Conservation (phyloP, 768 basidiomycete species). For the Dentipellis fragilis region DNA sequence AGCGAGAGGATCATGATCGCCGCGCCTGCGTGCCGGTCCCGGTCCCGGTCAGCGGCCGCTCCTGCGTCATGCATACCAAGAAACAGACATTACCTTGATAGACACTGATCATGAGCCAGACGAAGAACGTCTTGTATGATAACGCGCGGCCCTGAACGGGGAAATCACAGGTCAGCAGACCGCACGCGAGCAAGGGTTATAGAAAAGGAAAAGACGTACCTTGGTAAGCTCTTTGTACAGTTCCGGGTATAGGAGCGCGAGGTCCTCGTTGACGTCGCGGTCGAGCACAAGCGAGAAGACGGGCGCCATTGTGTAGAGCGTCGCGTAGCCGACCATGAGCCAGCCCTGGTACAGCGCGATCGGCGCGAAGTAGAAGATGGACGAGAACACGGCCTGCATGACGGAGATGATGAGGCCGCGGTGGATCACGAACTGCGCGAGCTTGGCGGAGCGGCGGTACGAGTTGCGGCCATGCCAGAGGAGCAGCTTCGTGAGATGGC, state of each 20-base stretch:
- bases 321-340: slow-evolving; percentile 95
- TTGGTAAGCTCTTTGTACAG: slow-evolving; percentile 96
- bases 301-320: slow-evolving; percentile 95
- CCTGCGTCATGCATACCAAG: background rate
- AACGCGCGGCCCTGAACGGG: slow-evolving; percentile 71
- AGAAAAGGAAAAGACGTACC: slow-evolving; percentile 32
- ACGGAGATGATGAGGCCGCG: slow-evolving; percentile 93
- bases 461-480: slow-evolving; percentile 99
- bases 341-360: slow-evolving; percentile 98
- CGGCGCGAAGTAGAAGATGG: slow-evolving; percentile 89
- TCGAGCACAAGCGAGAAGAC: slow-evolving; percentile 97
- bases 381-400: slow-evolving; percentile 95
- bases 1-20: slow-evolving; percentile 99
- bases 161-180: background rate
- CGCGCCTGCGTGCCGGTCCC: slow-evolving; percentile 44
- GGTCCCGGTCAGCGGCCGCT: background rate
- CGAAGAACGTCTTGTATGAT: slow-evolving; percentile 97
- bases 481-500: slow-evolving; percentile 87
- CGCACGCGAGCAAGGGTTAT: background rate
- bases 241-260: slow-evolving; percentile 93
- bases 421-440: slow-evolving; percentile 98
- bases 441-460: slow-evolving; percentile 94
- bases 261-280: slow-evolving; percentile 89
- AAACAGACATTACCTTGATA: slow-evolving; percentile 67
- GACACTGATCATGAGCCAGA: slow-evolving; percentile 94